A percentile compares a stretch with the other conserved stretches of the same genome.
phyloP scores from a whole-genome alignment of 768 basidiomycete species.

The Auricularia auricula-judae region DNA sequence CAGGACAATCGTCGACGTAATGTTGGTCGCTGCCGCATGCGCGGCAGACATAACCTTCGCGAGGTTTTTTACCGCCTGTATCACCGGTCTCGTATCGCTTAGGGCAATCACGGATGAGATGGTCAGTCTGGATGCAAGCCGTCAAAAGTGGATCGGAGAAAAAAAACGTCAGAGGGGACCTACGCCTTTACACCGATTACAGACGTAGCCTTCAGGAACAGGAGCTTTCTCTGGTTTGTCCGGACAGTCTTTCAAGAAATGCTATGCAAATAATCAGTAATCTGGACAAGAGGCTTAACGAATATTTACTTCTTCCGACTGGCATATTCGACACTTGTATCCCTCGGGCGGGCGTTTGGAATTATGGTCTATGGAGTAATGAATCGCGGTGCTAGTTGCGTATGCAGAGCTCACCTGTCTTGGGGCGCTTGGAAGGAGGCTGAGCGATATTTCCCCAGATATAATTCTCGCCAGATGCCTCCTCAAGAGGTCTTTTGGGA shows the following conservation, averaged over 20 bases:
- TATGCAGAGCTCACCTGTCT: slow-evolving; percentile 27
- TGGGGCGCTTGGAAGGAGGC: slow-evolving; percentile 18
- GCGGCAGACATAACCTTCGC: slow-evolving; percentile 78
- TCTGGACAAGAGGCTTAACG: neutral
- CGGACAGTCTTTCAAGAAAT: slow-evolving; percentile 68
- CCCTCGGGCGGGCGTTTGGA: slow-evolving; percentile 51
- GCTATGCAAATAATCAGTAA: slow-evolving; percentile 28
- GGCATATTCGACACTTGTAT: slow-evolving; percentile 69
- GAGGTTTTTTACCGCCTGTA: slow-evolving; percentile 74
- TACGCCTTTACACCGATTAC: slow-evolving; percentile 73
- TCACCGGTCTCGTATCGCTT: slow-evolving; percentile 66
- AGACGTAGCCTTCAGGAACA: slow-evolving; percentile 64
- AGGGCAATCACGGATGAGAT: slow-evolving; percentile 85
- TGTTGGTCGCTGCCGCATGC: slow-evolving; percentile 84
- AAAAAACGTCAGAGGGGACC: slow-evolving; percentile 10
- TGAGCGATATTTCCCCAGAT: slow-evolving; percentile 57
- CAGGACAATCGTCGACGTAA: slow-evolving; percentile 78
- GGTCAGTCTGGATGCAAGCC: slow-evolving; percentile 44
- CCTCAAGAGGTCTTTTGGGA: slow-evolving; percentile 43
- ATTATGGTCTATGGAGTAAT: slow-evolving; percentile 7
- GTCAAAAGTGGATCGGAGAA: neutral
- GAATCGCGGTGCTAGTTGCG: neutral
- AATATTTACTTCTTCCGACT: slow-evolving; percentile 46
- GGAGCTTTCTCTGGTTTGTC: slow-evolving; percentile 52
- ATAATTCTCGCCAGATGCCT: slow-evolving; percentile 42